Base-by-base conservation (phyloP, 2,329 filamentous ascomycete species). In the Pseudocercospora fijiensis region DNA sequence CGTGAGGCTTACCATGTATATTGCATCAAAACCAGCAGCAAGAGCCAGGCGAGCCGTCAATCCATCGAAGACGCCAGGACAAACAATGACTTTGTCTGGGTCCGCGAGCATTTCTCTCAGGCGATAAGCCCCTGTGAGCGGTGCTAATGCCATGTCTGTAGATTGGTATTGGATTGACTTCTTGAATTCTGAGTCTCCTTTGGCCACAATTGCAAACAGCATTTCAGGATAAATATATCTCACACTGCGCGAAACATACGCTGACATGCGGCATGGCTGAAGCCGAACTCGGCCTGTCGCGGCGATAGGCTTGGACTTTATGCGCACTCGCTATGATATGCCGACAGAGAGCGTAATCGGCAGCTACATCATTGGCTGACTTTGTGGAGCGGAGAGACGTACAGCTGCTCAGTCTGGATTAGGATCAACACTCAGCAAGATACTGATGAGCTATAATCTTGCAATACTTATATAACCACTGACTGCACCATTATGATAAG, bases 61-160 rank as follows among this genome's bases (percentile, higher is more conserved):
- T 4, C 86, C 86, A 78, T 89, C 86, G 68, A 87, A 88, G 1
- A 89, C 85, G 45, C 86, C 86, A 0, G 86, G 86, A 61, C 83
- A 85, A 2, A 86, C 80, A 41, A 88, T 20, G 80, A 83, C 74
- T 2, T 74, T 69, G 10, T 62, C 47, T 24, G 62, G 43, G 33
- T 67, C 65, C 22, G 62, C 57, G 30, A 72, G 57, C 51, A 71
- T 30, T 30, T 60, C 45, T 53, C 58, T 30, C 27, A 60, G 33
- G 18, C 47, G 45, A 24, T 22, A 30, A 9, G 47, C 58, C n/a
- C 58, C 58, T 55, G 27, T 60, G 13, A 60, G 33, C 9, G 58
- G 58, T 60, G 58, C 58, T 16, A 60, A 43, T 10, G 58, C 22
- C 47, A 60, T 60, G n/a, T 51, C 41, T 5, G 6, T 9, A 4